Percentiles rank a stretch among this genome's conserved stretches.
These are phyloP conservation scores for Mangifera indica DNA, from an alignment of 345 rosid genomes.

Conservation along the genomic window DNA sequence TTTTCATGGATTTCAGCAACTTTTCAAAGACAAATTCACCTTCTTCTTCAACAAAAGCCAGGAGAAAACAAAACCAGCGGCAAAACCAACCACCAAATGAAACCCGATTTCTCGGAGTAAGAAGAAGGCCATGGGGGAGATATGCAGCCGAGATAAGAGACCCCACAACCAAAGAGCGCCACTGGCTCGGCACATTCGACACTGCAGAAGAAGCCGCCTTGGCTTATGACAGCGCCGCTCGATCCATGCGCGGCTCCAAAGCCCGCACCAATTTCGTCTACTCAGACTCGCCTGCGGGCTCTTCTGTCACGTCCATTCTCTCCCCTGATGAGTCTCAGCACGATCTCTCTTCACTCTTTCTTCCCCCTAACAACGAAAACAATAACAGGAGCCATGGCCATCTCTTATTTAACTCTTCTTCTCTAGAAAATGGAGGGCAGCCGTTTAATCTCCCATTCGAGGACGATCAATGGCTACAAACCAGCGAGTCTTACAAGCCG, in stretches of 20 bases:
- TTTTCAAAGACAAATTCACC: constrained; percentile 24
- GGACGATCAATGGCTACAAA: constrained; percentile 28
- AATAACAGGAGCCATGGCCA: not conserved
- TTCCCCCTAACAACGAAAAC: constrained; percentile 12
- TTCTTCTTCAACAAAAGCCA: constrained; percentile 56
- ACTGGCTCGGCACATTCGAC: constrained; percentile 92
- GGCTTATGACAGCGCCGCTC: constrained; percentile 88
- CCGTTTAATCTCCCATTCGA: not conserved
- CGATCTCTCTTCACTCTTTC: constrained; percentile 47
- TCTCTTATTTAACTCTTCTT: constrained; percentile 22
- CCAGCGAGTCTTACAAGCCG: constrained; percentile 34
- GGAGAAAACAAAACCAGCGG: constrained; percentile 45
- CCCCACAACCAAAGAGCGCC: constrained; percentile 87
- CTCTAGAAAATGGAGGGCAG: constrained; percentile 12
- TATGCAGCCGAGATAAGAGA: constrained; percentile 95
- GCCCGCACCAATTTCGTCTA: constrained; percentile 92
- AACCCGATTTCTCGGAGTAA: constrained; percentile 77
- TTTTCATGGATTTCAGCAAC: constrained; percentile 39
- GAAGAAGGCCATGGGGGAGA: constrained; percentile 95
- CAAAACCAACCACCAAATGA: constrained; percentile 32
- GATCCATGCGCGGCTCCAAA: constrained; percentile 82
- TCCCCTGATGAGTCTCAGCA: constrained; percentile 79
- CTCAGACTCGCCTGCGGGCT: constrained; percentile 80
- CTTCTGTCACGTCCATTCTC: constrained; percentile 80
- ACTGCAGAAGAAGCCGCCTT: constrained; percentile 90